Evolutionary conservation across 371 early-diverging fungal genomes (phyloP).

Genomic region (Mortierella sp.): DNA sequence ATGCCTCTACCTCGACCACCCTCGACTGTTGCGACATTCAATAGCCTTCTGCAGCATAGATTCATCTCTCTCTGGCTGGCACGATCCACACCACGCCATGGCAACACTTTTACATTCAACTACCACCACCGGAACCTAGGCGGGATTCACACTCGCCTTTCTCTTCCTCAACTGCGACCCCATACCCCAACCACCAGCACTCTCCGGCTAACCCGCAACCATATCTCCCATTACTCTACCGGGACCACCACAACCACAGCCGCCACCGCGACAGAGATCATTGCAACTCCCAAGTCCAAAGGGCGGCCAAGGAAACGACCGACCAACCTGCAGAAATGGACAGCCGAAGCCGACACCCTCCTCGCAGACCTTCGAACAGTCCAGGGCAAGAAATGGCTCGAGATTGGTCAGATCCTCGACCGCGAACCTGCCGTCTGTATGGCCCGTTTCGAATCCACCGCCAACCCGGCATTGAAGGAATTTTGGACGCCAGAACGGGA

Average conservation of each 20-base stretch:
- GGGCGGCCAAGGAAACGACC: slow-evolving; percentile 10
- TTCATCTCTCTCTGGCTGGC: slow-evolving; percentile 22
- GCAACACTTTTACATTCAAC: not conserved
- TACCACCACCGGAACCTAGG: not conserved
- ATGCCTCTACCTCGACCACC: not conserved
- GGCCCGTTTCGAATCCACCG: slow-evolving; percentile 36
- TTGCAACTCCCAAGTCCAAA: not conserved
- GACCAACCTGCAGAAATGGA: slow-evolving; percentile 28
- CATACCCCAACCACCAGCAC: no score
- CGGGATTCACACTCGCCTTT: not conserved
- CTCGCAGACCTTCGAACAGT: slow-evolving; percentile 21
- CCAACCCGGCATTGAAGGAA: slow-evolving; percentile 26
- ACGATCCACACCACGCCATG: not conserved
- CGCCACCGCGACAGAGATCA: not conserved
- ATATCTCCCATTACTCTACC: not conserved
- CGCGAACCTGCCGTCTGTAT: slow-evolving; percentile 45
- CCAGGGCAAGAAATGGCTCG: slow-evolving; percentile 39
- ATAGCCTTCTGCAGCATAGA: slow-evolving; percentile 11
- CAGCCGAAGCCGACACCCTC: slow-evolving; percentile 23
- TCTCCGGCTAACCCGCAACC: not conserved
- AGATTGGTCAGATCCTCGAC: slow-evolving; percentile 29
- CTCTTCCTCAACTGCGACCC: not conserved
- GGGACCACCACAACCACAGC: not conserved
- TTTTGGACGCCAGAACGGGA: slow-evolving; percentile 37
- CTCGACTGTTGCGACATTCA: not conserved